A percentile compares a stretch with the other conserved stretches of the same genome.
phyloP scores from a whole-genome alignment of 1,139 yeast species.

The Suhomyces chickasaworum region DNA sequence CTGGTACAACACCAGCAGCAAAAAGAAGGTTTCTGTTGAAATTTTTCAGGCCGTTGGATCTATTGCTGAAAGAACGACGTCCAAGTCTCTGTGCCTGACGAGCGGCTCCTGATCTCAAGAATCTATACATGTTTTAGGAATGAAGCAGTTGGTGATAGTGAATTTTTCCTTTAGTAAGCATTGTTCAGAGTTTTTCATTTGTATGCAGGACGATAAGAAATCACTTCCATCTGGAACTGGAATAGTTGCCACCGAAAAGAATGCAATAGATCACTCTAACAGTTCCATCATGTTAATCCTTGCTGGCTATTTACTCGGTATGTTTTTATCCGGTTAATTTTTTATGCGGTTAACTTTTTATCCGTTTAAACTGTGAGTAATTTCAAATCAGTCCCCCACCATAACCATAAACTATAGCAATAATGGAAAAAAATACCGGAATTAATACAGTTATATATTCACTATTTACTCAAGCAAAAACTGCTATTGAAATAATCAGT shows the following conservation, averaged over 20 bases:
- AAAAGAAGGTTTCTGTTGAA: constrained; percentile 16
- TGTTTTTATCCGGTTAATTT: too few species aligned
- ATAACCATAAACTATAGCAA: too few species aligned
- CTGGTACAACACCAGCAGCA: constrained; percentile 20
- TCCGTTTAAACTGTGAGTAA: too few species aligned
- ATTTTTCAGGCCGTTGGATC: constrained; percentile 9
- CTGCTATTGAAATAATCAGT: too few species aligned
- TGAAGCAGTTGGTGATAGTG: background rate
- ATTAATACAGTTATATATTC: too few species aligned
- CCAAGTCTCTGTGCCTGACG: constrained; percentile 18
- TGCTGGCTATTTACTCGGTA: too few species aligned
- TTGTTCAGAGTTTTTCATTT: constrained; percentile 2
- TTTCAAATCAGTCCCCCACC: too few species aligned
- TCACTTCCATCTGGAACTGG: background rate
- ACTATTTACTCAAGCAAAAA: too few species aligned
- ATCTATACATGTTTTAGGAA: constrained; percentile 17
- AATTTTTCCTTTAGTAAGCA: constrained; percentile 12
- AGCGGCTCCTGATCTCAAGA: constrained; percentile 14
- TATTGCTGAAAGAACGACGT: constrained; percentile 17
- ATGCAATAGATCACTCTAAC: too few species aligned
- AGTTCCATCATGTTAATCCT: too few species aligned
- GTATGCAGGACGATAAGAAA: constrained; percentile 7
- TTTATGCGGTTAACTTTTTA: too few species aligned
- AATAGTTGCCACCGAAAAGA: background rate
- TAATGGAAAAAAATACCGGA: too few species aligned